Evolutionary conservation across 768 basidiomycete species (phyloP).

Genomic region (Xerocomus brunneocitrinus): DNA sequence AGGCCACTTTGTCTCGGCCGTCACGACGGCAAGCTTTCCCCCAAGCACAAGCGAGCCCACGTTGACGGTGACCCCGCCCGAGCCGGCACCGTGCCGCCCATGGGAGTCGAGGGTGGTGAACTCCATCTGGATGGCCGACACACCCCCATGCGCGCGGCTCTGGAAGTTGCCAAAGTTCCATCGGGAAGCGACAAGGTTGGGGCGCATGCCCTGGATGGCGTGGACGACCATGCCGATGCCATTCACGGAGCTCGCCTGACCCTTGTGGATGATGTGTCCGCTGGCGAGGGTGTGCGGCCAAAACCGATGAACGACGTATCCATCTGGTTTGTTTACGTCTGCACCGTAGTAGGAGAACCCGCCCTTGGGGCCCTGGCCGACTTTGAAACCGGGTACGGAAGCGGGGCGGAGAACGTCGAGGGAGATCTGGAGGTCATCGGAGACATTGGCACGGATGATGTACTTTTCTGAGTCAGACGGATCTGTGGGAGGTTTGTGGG

Average conservation of each 20-base stretch:
- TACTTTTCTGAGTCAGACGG: conserved; percentile 72
- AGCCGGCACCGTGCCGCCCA: conserved; percentile 74
- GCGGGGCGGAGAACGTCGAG: conserved; percentile 68
- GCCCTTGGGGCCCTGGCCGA: conserved; percentile 83
- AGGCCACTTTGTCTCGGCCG: conserved; percentile 75
- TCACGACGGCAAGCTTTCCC: conserved; percentile 70
- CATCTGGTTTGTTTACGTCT: conserved; percentile 64
- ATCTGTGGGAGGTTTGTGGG: conserved; percentile 51
- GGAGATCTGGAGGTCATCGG: conserved; percentile 74
- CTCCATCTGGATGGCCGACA: conserved; percentile 93
- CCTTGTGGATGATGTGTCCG: conserved; percentile 67
- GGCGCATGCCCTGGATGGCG: conserved; percentile 98
- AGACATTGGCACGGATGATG: conserved; percentile 72
- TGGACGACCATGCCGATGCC: conserved; percentile 87
- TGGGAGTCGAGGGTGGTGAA: conserved; percentile 79
- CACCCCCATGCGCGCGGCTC: conserved; percentile 63
- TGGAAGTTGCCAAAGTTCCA: conserved; percentile 98
- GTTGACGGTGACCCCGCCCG: conserved; percentile 81
- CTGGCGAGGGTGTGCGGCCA: conserved; percentile 67
- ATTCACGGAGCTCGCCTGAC: conserved; percentile 49
- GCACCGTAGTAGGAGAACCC: conserved; percentile 87
- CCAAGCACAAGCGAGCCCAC: conserved; percentile 81
- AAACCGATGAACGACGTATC: conserved; percentile 88
- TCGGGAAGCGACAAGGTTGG: conserved; percentile 83
- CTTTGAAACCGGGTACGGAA: conserved; percentile 80